Evolutionary conservation across 306 rosid species (phyloP).

Genomic region (Sphenostylis stenocarpa): DNA sequence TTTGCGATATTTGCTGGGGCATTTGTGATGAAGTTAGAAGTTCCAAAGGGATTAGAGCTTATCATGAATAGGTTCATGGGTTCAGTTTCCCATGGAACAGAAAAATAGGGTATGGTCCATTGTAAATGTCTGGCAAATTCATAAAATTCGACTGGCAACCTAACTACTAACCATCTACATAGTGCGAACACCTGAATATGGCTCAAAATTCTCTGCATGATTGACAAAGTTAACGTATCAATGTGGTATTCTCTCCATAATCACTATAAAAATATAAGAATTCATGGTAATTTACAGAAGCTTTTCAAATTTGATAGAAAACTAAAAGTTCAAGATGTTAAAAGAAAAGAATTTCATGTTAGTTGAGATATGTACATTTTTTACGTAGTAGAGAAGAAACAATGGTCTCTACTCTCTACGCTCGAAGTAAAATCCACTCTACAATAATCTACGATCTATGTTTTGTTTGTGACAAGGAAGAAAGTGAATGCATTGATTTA

Average conservation of each 20-base stretch:
- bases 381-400: background rate
- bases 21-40: slow-evolving; percentile 43
- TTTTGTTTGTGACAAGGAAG: background rate
- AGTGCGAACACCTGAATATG: slow-evolving; percentile 88
- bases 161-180: slow-evolving; percentile 74
- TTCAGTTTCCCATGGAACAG: slow-evolving; percentile 77
- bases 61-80: slow-evolving; percentile 37
- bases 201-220: slow-evolving; percentile 80
- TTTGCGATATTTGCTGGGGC: slow-evolving; percentile 39
- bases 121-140: slow-evolving; percentile 68
- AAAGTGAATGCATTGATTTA: background rate
- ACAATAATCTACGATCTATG: background rate
- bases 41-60: slow-evolving; percentile 51
- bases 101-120: slow-evolving; percentile 81
- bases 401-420: background rate
- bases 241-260: slow-evolving; percentile 14
- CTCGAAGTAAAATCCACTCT: background rate
- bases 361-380: background rate
- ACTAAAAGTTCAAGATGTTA: slow-evolving; percentile 4
- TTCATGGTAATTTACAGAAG: background rate
- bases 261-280: background rate
- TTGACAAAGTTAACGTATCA: slow-evolving; percentile 25
- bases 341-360: background rate
- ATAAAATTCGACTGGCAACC: slow-evolving; percentile 72
- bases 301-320: background rate